Evolutionary conservation across 2,329 filamentous ascomycete species (phyloP), one percentile per base, ranked within the genome.

Genomic region (Clarireedia paspali): DNA sequence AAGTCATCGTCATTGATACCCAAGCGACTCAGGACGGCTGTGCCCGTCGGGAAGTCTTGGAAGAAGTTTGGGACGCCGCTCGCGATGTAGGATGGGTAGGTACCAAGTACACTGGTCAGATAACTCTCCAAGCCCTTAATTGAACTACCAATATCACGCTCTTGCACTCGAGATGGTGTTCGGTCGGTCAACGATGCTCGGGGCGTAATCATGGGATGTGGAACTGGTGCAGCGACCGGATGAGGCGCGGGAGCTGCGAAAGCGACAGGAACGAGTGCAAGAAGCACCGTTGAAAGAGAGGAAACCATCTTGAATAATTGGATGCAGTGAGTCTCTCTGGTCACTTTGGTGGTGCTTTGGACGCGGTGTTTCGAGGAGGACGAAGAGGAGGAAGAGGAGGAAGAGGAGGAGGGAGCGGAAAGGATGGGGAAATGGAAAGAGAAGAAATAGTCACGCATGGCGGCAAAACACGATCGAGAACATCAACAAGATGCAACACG

Each of bases 61-160:
- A 87, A 87, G 72, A 79, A 89, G 56, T 87, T 78, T 1, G 85
- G 82, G 1, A 89, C 75, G 23, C 83, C 84, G 2, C 80, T 83
- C 2, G 79, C 78, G 40, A 86, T 76, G 58, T 81, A 85, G 12
- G 77, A 79, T 12, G 83, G 81, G 38, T 84, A 73, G 24, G 75
- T 74, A 40, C 79, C 81, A 1, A 86, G 66, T 5, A 80, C 70
- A 53, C 81, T 72, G 44, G 75, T 70, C 53, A 79, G 70, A 57
- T 83, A 75, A 59, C 77, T 76, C 34, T 68, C 71, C 6, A 80
- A 67, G 47, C 81, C 72, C 52, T 75, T 70, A 59, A 79, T 72
- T 20, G 63, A 64, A 59, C 77, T 76, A 46, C 74, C 73, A 9
- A 81, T 70, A 54, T 78, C 70, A 36, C 68, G 60, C 34, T 72